These are phyloP conservation scores for Malus asiatica DNA, from an alignment of 306 rosid genomes.

Conservation along the genomic window DNA sequence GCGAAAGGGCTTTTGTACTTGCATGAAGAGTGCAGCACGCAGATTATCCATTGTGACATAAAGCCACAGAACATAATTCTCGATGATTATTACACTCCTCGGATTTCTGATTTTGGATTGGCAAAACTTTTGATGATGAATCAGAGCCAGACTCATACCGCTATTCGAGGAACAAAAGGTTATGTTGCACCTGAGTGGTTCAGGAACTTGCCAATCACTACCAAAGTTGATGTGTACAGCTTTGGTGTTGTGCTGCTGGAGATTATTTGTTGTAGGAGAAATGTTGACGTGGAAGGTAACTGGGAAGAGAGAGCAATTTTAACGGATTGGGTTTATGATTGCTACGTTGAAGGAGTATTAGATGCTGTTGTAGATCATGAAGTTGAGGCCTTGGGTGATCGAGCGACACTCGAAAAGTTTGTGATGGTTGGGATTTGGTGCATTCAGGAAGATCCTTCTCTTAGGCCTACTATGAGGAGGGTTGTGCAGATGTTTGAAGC, in stretches of 20 bases:
- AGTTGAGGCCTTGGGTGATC: conserved; percentile 1
- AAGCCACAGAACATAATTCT: conserved; percentile 30
- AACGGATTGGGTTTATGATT: conserved; percentile 27
- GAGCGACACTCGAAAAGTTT: conserved; percentile 18
- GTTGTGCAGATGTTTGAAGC: conserved; percentile 20
- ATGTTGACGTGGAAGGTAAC: background rate
- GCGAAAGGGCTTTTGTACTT: conserved; percentile 18
- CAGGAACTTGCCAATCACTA: conserved; percentile 9
- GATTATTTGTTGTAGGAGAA: conserved; percentile 19
- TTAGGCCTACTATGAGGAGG: background rate
- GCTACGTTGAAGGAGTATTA: background rate
- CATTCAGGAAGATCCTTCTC: conserved; percentile 3
- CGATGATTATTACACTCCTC: background rate
- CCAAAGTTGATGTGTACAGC: conserved; percentile 23
- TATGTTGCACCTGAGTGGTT: conserved; percentile 39
- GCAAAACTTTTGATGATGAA: conserved; percentile 22
- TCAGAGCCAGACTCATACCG: conserved; percentile 18
- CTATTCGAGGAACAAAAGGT: conserved; percentile 27
- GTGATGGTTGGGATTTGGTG: conserved; percentile 25
- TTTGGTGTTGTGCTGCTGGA: conserved; percentile 18
- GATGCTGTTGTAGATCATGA: conserved; percentile 3
- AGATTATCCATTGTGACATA: conserved; percentile 23
- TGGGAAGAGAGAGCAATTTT: conserved; percentile 3
- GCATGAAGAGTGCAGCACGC: conserved; percentile 25
- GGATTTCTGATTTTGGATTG: conserved; percentile 26